Base-by-base conservation (phyloP, 495 filamentous ascomycete species). In the Astrothelium subdiscretum region DNA sequence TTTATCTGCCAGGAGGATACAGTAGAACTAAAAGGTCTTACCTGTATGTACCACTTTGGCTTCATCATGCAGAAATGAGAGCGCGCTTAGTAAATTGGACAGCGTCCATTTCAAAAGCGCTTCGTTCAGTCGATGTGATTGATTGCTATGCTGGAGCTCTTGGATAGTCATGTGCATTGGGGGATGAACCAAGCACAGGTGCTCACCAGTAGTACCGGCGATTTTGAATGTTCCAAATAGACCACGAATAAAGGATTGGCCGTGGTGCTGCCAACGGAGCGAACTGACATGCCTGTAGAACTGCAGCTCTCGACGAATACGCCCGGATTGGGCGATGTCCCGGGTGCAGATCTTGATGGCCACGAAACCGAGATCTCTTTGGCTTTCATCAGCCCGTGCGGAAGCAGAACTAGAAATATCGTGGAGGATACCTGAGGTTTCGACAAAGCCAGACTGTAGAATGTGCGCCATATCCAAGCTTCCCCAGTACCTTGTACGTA, bases 401-500 rank as follows among this genome's bases (percentile, higher is more conserved):
- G n/a, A n/a, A n/a, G 27, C 63, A 57, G 22, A 27, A 18, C 32
- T 40, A 65, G 11, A 65, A 61, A 40, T 40, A 40, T 40, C 35
- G 35, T 6, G 15, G 35, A 15, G 6, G 35, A 15, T 22, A 18
- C 24, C 4, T 24, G 1, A 61, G 24, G 29, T 60, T 57, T 11
- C 40, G 31, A n/a, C n/a, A 31, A 15, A 70, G 68, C 68, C 67
- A 83, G 10, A 75, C 77, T 2, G 80, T 84, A 24, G 81, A 84
- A 54, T 71, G 74, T 8, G 77, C 62, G 32, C 81, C 81, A 63
- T 75, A 83, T 15, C 82, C 81, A 38, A 83, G 73, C 67, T 84
- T 84, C 2, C 74, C 74, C 1, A 79, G 61, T 32, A 83, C 70
- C 62, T 80, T 68, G 62, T 84, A 83, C 32, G 73, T 75, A 57